A percentile compares a stretch with the other conserved stretches of the same genome.
phyloP scores from a whole-genome alignment of 2,329 filamentous ascomycete species.

The Cladosporium phlei region DNA sequence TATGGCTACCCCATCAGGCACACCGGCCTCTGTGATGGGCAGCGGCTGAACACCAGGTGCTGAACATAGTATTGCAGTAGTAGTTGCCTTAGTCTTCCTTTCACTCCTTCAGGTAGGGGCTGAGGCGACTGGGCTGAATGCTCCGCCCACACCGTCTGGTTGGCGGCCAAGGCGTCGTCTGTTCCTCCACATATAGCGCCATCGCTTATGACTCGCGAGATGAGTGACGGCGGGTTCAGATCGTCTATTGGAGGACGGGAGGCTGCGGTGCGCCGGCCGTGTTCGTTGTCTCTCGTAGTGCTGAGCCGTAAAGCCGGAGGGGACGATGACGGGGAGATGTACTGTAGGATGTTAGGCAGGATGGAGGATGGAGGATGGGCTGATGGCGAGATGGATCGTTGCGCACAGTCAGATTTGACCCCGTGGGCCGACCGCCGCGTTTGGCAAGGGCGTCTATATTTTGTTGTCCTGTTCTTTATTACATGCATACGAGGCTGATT shows the following conservation, averaged over 20 bases:
- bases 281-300: too few species aligned
- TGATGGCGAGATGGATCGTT: too few species aligned
- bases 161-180: constrained; percentile 2
- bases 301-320: too few species aligned
- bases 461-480: too few species aligned
- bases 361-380: too few species aligned
- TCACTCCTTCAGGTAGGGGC: constrained; percentile 9
- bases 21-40: neutral
- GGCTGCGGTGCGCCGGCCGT: too few species aligned
- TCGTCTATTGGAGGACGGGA: neutral
- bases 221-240: neutral
- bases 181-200: neutral
- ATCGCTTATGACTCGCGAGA: constrained; percentile 7
- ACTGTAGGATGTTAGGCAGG: too few species aligned
- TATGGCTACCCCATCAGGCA: neutral
- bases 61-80: constrained; percentile 1
- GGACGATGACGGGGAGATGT: too few species aligned
- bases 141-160: constrained; percentile 3
- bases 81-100: neutral
- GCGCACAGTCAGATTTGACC: too few species aligned
- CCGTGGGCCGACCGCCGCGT: too few species aligned
- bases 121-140: constrained; percentile 6
- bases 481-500: too few species aligned
- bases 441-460: too few species aligned
- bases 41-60: constrained; percentile 5